Base-by-base conservation (phyloP, 768 basidiomycete species). In the Thelephora ganbajun region DNA sequence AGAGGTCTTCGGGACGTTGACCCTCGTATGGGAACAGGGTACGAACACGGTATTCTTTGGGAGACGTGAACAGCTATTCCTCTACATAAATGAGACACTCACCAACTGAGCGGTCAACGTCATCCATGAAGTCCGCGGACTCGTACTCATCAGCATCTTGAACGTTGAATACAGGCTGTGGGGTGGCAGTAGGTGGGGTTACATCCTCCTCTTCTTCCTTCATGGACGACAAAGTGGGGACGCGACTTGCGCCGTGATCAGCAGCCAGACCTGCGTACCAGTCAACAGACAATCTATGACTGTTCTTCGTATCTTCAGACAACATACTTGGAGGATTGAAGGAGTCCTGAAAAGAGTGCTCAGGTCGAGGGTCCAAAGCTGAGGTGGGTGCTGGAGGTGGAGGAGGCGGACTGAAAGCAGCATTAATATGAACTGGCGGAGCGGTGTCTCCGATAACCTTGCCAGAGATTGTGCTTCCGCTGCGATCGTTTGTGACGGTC, bases 201-300 rank as follows among this genome's bases (percentile, higher is more conserved):
- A 11, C 39, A 34, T 78, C 78, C 20, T 83, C 84, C 1, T 76
- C 75, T 49, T 82, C 86, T 50, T 80, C 79, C 5, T 52, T 61
- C 35, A 73, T 80, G 20, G 74, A 63, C 33, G 79, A 72, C 54
- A 81, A 59, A 43, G 61, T 66, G 46, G 57, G 58, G 18, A 54
- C 51, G 19, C 57, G 63, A 19, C 59, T 61, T 23, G 59, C 57
- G 33, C 69, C 73, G 34, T 66, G 66, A 65, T 94, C 81, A 35
- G 83, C 84, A 11, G 93, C 91, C 11, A 94, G 70, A 30, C 82
- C 83, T 45, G 80, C 75, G 59, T 88, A 91, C 93, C 93, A 98
- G 56, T 90, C 92, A 3, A 94, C 83, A 6, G 81, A 83, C 61
- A 91, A 83, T 50, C 80, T 69, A 56, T 83, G 75, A 47, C 64